Evolutionary conservation across 805 yeast species (phyloP).

Genomic region (Candida tallmaniae): DNA sequence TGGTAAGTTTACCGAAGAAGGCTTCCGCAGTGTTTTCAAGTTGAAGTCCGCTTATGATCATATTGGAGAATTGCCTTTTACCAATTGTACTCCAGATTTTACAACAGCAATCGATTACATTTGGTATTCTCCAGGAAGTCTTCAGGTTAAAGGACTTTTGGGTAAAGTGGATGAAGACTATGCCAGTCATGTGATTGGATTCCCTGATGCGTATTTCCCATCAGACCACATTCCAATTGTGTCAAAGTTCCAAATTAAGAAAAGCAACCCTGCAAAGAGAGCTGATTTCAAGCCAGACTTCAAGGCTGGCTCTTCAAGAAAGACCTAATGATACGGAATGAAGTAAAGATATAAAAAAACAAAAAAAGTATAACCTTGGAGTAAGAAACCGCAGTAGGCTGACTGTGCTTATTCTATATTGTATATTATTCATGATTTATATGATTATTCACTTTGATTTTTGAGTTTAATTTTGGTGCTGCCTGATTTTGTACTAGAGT

Average conservation of each 20-base stretch:
- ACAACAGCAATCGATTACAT: slow-evolving; percentile 92
- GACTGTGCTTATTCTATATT: slow-evolving; percentile 5
- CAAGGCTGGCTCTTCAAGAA: slow-evolving; percentile 37
- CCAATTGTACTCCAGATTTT: slow-evolving; percentile 91
- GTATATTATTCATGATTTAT: slow-evolving; percentile 3
- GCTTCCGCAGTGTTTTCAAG: slow-evolving; percentile 76
- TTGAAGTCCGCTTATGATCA: slow-evolving; percentile 80
- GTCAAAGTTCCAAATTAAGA: slow-evolving; percentile 69
- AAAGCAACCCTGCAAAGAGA: slow-evolving; percentile 29
- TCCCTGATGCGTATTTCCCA: slow-evolving; percentile 91
- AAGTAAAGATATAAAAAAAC: neutral
- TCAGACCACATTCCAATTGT: slow-evolving; percentile 92
- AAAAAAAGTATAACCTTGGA: no score
- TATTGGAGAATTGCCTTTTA: slow-evolving; percentile 88
- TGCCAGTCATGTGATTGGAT: slow-evolving; percentile 72
- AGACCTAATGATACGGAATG: slow-evolving; percentile 20
- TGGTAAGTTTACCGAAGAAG: slow-evolving; percentile 86
- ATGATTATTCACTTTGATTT: neutral
- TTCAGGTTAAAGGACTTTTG: slow-evolving; percentile 78
- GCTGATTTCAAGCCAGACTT: slow-evolving; percentile 44
- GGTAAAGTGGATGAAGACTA: slow-evolving; percentile 83
- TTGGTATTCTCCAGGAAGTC: slow-evolving; percentile 83
- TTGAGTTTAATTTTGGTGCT: neutral
- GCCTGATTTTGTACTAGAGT: slow-evolving; percentile 1
- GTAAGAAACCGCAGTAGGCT: no score